Evolutionary conservation across 768 basidiomycete genomes (phyloP).

Genomic region (Hygrocybe coccinea): DNA sequence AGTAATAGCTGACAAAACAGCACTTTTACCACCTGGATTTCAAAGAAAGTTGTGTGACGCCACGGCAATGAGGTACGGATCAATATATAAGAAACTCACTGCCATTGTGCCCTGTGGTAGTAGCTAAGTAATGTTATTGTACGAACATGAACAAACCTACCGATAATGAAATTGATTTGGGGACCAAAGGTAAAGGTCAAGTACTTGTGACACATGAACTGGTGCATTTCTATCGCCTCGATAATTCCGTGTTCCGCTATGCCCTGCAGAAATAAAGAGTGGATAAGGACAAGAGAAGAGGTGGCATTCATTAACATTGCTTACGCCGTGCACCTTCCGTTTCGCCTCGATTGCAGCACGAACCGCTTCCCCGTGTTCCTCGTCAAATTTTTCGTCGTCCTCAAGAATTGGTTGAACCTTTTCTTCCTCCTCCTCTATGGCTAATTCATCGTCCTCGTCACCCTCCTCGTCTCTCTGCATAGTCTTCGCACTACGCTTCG

Average conservation of each 20-base stretch:
- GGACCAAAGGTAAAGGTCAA: slow-evolving; percentile 82
- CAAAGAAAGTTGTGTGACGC: not conserved
- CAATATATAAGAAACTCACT: slow-evolving; percentile 49
- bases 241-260: slow-evolving; percentile 87
- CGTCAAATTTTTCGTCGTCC: slow-evolving; percentile 63
- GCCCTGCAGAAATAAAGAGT: slow-evolving; percentile 42
- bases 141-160: slow-evolving; percentile 34
- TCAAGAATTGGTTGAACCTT: slow-evolving; percentile 35
- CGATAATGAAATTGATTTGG: slow-evolving; percentile 96
- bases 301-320: slow-evolving; percentile 14
- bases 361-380: slow-evolving; percentile 52
- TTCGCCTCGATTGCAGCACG: slow-evolving; percentile 50
- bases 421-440: slow-evolving; percentile 31
- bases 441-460: slow-evolving; percentile 24
- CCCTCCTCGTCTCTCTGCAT: slow-evolving; percentile 30
- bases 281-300: slow-evolving; percentile 3
- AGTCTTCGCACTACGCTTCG: slow-evolving; percentile 28
- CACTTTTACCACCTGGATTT: slow-evolving; percentile 83
- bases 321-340: slow-evolving; percentile 44
- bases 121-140: not conserved
- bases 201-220: slow-evolving; percentile 95
- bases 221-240: slow-evolving; percentile 76
- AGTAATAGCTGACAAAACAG: slow-evolving; percentile 87
- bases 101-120: slow-evolving; percentile 74
- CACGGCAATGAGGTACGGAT: not conserved